A percentile compares a stretch with the other conserved stretches of the same genome.
Evolutionary conservation across 257 asterid species (phyloP).

Genomic region (Petunia axillaris): DNA sequence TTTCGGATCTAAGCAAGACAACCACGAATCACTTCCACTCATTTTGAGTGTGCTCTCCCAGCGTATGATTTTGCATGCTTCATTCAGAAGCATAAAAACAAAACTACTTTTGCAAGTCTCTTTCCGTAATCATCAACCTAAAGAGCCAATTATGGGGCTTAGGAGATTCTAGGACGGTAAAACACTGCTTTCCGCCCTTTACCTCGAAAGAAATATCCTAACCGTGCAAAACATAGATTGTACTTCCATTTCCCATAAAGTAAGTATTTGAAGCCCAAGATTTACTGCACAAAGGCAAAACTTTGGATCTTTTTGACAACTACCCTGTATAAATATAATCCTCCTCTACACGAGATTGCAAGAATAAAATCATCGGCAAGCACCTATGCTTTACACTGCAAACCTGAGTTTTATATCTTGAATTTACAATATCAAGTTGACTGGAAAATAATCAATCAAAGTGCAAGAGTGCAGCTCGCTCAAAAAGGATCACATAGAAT

Average conservation of each 20-base stretch:
- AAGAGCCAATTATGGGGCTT: neutral
- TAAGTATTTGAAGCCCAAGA: neutral
- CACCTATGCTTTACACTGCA: constrained; percentile 9
- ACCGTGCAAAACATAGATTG: neutral
- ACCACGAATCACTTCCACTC: too few relatives aligned
- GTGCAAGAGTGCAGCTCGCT: neutral
- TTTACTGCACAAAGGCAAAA: neutral
- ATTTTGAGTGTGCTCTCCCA: too few relatives aligned
- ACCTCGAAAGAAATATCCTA: neutral
- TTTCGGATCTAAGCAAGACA: too few relatives aligned
- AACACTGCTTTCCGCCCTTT: neutral
- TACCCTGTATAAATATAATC: neutral
- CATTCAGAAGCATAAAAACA: too few relatives aligned
- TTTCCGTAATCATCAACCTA: neutral
- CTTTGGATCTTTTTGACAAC: neutral
- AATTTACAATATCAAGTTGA: constrained; percentile 4
- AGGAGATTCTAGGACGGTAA: neutral
- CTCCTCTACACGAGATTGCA: neutral
- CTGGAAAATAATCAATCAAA: neutral
- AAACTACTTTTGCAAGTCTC: too few relatives aligned
- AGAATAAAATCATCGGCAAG: neutral
- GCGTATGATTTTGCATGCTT: too few relatives aligned
- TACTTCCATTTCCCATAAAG: neutral
- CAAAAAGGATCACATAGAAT: neutral
- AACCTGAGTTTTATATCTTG: constrained; percentile 21